A percentile compares a stretch with the other conserved stretches of the same genome.
phyloP scores from a whole-genome alignment of 306 rosid species.

The Pterocarpus macrocarpus region DNA sequence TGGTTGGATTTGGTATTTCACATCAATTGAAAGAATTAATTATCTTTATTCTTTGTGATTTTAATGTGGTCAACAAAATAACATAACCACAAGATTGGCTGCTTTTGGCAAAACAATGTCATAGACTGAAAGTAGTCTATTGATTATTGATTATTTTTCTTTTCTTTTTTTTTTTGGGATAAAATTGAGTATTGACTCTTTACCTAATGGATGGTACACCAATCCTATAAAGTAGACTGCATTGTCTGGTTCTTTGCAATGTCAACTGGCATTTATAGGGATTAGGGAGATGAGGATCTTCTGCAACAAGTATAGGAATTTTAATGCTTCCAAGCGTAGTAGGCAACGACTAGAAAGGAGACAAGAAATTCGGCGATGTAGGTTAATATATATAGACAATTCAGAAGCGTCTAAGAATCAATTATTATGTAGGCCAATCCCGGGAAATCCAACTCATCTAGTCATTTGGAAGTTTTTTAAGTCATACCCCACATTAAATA shows the following conservation, averaged over 20 bases:
- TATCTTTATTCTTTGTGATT: conserved; percentile 17
- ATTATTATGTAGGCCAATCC: conserved; percentile 40
- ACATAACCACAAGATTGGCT: conserved; percentile 37
- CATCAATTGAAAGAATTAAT: conserved; percentile 32
- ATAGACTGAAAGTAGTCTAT: conserved; percentile 6
- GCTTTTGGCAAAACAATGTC: conserved; percentile 21
- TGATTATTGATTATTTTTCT: not conserved
- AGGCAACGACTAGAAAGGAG: conserved; percentile 23
- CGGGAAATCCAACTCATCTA: conserved; percentile 25
- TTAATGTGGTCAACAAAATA: conserved; percentile 42
- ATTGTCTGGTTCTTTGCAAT: conserved; percentile 22
- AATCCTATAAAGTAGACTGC: conserved; percentile 20
- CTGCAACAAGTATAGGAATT: conserved; percentile 29
- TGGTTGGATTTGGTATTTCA: conserved; percentile 46
- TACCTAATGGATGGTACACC: conserved; percentile 59
- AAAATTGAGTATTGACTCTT: conserved; percentile 1
- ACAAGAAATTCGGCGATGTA: conserved; percentile 19
- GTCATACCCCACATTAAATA: conserved; percentile 30
- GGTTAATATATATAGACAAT: conserved; percentile 29
- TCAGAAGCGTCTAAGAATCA: conserved; percentile 37
- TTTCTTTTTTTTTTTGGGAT: no score
- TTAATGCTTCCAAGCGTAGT: conserved; percentile 8
- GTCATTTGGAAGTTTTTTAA: not conserved
- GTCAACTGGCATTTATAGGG: conserved; percentile 13
- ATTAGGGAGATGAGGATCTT: conserved; percentile 22